Base-by-base conservation (phyloP, 768 basidiomycete species). In the Auricularia cornea region DNA sequence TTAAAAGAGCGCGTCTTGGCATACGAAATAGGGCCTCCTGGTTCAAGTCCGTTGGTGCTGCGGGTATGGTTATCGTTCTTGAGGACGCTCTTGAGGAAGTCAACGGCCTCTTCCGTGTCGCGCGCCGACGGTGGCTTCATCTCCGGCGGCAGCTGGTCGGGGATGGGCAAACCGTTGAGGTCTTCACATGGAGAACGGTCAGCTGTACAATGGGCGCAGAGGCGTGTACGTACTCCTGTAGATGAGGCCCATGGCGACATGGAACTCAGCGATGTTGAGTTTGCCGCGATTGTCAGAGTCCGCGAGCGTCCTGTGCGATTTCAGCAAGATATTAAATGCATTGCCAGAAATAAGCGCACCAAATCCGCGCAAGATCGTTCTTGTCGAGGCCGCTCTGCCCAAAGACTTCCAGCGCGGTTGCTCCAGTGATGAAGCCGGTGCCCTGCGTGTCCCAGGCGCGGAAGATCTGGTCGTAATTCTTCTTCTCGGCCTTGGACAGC, bases 171-270 rank as follows among this genome's bases (percentile, higher is more conserved):
- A 11, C 97, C 96, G 72, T 95, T 97, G 28, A 99, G 81, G 52
- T 85, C 95, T 98, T 38, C 35, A 5, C 16, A 68, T 0, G 51
- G 33, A 44, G 23, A 62, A 26, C 14, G 54, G 8, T 10, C 2
- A 3, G 28, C 16, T 5, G 29, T 62, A 30, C 26, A 60, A 2
- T 31, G 59, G 28, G 5, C 35, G 63, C 31, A 31, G 35, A 30
- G n/a, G 10, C 18, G 33, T 26, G 65, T 30, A 84, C 91, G 68
- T 77, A 98, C 96, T 83, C 71, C 97, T 87, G 76, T 94, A 98
- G 70, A 99, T 98, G 62, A 98, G 79, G 60, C 92, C 94, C 96
- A 99, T 99, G 0, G 97, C 97, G 64, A 98, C 91, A 72, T 98
- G 94, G 73, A 99, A 99, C 72, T 98, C 97, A 16, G 92, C 89